Base-by-base conservation (phyloP, 2,329 filamentous ascomycete genomes). In the Curvularia sp. region DNA sequence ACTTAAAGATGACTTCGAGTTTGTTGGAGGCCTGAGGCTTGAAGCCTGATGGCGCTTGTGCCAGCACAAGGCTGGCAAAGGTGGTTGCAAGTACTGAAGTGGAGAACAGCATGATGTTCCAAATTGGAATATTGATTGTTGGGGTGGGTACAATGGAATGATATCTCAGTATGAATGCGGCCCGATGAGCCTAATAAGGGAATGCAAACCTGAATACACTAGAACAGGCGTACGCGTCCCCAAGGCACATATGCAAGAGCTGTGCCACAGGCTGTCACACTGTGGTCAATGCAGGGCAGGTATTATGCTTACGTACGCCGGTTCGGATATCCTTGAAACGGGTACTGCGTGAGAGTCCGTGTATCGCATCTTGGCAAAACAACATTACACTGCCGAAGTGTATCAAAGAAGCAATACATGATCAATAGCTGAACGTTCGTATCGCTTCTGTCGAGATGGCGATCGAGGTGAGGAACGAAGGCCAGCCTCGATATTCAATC, bases 1-100 rank as follows among this genome's bases (percentile, higher is more conserved):
- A 53, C 41, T 76, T 75, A 64, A 72, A 76, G 18, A 73, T 60
- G 12, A 77, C 67, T 48, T 72, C 67, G 10, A 76, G 59, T 50
- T 73, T 71, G 19, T 57, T 70, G 21, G 63, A 64, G 25, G 66
- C 67, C 7, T 64, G 36, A 9, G 74, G 74, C 10, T 54, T 67
- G 46, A 77, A 77, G 34, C 68, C 72, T 47, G 59, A 18, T 7
- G 74, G 74, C 23, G 67, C 71, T 63, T 77, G 74, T 56, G 73
- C 73, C 60, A 67, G 72, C 53, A 66, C 69, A 56, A 71, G 41
- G 51, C 67, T 53, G 10, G 61, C 60, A 49, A 74, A 46, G 41
- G 64, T 65, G 18, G 63, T 70, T 12, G 70, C 32, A 2, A 74
- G 12, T 21, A 74, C 8, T 21, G 71, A 67, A 19, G 66, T 59